These are phyloP conservation scores for Gastrolobium bilobum DNA, from an alignment of 306 rosid genomes.

Conservation along the genomic window DNA sequence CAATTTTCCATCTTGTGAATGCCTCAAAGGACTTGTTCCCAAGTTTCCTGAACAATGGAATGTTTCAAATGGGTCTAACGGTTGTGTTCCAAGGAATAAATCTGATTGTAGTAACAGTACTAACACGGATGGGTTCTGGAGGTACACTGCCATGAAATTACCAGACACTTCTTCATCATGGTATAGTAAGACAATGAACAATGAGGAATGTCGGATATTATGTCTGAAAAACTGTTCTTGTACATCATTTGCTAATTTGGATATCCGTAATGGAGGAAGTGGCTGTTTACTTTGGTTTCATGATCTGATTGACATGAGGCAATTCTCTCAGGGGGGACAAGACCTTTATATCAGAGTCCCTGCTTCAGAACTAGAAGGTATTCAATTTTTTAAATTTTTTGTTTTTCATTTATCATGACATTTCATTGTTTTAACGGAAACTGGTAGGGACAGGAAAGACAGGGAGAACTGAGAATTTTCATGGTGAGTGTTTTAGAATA, in stretches of 20 bases:
- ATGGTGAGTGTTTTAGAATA: too few species aligned
- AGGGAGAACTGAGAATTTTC: too few species aligned
- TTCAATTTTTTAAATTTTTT: neutral
- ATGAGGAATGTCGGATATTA: constrained; percentile 22
- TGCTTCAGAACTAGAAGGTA: constrained; percentile 8
- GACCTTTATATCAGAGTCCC: constrained; percentile 1
- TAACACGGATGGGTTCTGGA: constrained; percentile 6
- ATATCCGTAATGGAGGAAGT: constrained; percentile 4
- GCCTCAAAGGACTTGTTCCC: constrained; percentile 25
- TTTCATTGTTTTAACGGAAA: neutral
- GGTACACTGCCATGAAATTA: neutral
- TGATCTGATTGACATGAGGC: constrained; percentile 36
- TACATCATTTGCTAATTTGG: neutral
- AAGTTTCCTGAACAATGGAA: constrained; percentile 23
- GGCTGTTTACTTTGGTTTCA: constrained; percentile 53
- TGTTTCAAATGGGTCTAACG: neutral
- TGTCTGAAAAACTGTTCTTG: constrained; percentile 46
- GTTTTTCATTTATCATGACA: neutral
- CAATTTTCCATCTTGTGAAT: neutral
- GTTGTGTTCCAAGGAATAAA: constrained; percentile 18
- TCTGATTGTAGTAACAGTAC: neutral
- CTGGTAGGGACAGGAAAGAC: too few species aligned
- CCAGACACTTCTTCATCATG: constrained; percentile 36
- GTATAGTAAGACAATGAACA: constrained; percentile 17
- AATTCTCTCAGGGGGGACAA: constrained; percentile 1